phyloP scores from a whole-genome alignment of 306 rosid species.

The Gleditsia sinensis region DNA sequence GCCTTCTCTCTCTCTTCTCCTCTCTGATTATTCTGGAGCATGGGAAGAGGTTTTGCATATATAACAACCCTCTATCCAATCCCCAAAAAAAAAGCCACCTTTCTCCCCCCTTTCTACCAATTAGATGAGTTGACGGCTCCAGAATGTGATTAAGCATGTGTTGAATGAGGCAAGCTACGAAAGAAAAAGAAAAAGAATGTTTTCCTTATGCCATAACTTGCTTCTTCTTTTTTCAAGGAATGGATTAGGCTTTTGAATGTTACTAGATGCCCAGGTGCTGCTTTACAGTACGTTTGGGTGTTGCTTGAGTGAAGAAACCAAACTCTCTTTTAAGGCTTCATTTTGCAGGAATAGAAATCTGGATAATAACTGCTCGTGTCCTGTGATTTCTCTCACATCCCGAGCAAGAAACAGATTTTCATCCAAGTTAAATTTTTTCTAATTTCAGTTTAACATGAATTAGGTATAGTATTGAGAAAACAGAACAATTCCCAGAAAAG shows the following conservation, averaged over 20 bases:
- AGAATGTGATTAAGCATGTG: conserved; percentile 2
- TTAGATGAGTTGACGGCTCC: conserved; percentile 5
- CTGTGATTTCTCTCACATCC: neutral
- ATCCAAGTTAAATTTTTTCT: neutral
- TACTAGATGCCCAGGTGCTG: neutral
- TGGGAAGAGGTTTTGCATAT: neutral
- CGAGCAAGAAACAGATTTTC: neutral
- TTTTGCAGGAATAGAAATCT: neutral
- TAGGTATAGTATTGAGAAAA: neutral
- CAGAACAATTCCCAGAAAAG: neutral
- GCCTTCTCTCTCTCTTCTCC: neutral
- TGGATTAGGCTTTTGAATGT: neutral
- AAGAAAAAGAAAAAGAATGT: neutral
- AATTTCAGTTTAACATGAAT: neutral
- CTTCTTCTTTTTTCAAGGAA: no score
- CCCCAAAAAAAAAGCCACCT: neutral
- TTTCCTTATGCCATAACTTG: neutral
- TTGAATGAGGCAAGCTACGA: neutral
- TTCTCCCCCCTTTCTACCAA: conserved; percentile 5
- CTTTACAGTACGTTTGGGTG: neutral
- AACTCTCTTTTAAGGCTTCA: neutral
- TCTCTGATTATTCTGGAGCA: conserved; percentile 7
- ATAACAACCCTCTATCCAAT: neutral
- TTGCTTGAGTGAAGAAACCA: neutral
- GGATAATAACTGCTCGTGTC: neutral